phyloP scores from a whole-genome alignment of 345 rosid genomes.

The Citrus sp. region DNA sequence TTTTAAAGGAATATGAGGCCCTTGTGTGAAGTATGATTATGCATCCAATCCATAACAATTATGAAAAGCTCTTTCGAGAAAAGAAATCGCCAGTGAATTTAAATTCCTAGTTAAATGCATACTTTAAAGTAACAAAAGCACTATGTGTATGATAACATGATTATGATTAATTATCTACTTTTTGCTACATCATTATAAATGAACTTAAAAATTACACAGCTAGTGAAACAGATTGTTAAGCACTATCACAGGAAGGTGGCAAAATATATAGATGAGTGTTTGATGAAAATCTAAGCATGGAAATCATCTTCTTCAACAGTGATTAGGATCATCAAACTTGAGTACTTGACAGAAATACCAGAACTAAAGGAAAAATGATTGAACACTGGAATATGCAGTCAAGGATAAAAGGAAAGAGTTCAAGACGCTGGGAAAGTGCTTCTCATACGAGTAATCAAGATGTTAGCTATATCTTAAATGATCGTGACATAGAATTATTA shows the following conservation, averaged over 20 bases:
- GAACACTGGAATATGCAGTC: too few species aligned
- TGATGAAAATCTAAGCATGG: neutral
- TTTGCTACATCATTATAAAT: neutral
- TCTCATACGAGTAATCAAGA: neutral
- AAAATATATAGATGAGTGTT: neutral
- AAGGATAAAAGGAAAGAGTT: too few species aligned
- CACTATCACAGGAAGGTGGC: neutral
- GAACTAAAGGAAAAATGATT: too few species aligned
- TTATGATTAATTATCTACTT: neutral
- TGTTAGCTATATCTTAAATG: neutral
- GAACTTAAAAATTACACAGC: neutral
- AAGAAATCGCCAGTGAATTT: neutral
- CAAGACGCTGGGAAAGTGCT: neutral
- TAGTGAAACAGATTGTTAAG: neutral
- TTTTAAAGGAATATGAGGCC: neutral
- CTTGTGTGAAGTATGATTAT: neutral
- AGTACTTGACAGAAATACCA: neutral
- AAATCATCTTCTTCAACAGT: neutral
- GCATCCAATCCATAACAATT: neutral
- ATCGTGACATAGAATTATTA: neutral
- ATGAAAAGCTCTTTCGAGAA: neutral
- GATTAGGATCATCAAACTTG: neutral
- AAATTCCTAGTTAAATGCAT: neutral
- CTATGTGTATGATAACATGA: neutral
- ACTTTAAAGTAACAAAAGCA: neutral